Evolutionary conservation across 805 yeast species (phyloP), one percentile per base, ranked within the genome.

Genomic region (Ogataea glucozyma): DNA sequence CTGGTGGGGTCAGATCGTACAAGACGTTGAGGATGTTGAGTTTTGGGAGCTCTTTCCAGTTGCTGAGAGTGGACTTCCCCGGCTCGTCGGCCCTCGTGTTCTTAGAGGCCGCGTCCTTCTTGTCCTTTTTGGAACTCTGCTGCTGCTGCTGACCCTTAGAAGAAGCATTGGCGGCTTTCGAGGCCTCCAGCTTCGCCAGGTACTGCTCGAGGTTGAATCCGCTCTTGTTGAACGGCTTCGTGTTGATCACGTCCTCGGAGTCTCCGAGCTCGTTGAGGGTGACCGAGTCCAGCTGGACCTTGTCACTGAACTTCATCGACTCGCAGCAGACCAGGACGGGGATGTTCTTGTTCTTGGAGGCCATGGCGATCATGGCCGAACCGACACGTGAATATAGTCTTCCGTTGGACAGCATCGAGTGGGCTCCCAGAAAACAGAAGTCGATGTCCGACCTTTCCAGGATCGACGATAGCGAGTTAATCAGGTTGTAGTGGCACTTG

Each of bases 251-350:
- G 61, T 83, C 90, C 43, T 84, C 85, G 17, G 81, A 74, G 61
- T 86, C 95, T 9, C 88, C 91, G 45, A 93, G 73, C 65, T 93
- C 99, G 65, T 93, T 93, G 50, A 82, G 79, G 1, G 98, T 88
- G 19, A 93, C 96, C n/a, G 96, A 83, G 63, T 93, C 99, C 46
- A 93, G 76, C 67, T 91, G 98, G 8, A 93, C 97, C 54, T 93
- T 81, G 63, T 93, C 98, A 20, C 95, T 81, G 60, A 93, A 93
- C 67, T 93, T 93, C 65, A 93, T 79, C 40, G 91, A 81, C 66
- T 93, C 99, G 68, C 98, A 91, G 57, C 97, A 88, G 1, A 95
- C 96, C 49, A 93, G 73, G 5, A 93, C 97, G 0, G 99, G 98
- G 38, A 93, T 86, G 57, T 89, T 86, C 58, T 90, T 80, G 42